Percentiles rank a stretch among this genome's conserved stretches.
Conservation (phyloP, 257 asterid genomes). For the Henckelia pumila region DNA sequence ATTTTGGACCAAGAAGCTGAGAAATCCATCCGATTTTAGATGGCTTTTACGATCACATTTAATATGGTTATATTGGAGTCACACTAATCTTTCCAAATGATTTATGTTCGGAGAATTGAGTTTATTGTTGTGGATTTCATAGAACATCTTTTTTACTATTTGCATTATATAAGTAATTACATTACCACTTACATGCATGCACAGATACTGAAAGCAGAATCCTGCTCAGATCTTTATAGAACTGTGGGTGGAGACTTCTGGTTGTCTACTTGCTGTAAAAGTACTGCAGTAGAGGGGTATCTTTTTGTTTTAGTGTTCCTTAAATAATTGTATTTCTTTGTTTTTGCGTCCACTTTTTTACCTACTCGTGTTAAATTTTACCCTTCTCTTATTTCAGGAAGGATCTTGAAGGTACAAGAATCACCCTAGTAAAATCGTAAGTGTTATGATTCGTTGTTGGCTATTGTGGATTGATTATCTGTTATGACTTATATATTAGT, state of each 20-base stretch:
- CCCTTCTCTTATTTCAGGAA: constrained; percentile 57
- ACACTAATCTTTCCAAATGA: not conserved
- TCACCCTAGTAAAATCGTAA: constrained; percentile 66
- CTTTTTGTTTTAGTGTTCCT: constrained; percentile 19
- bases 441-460: constrained; percentile 23
- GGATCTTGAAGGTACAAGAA: constrained; percentile 94
- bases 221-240: constrained; percentile 79
- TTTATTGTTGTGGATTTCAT: not conserved
- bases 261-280: constrained; percentile 86
- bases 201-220: constrained; percentile 81
- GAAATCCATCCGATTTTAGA: not conserved
- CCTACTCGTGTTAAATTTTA: not conserved
- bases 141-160: not conserved
- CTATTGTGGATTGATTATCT: constrained; percentile 13
- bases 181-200: constrained; percentile 24
- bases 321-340: constrained; percentile 13
- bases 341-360: constrained; percentile 15
- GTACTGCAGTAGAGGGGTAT: constrained; percentile 86
- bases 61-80: not conserved
- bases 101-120: not conserved
- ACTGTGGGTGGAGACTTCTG: constrained; percentile 90
- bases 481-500: constrained; percentile 5
- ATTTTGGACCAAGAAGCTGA: not conserved
- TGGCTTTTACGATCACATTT: not conserved
- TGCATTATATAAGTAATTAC: not conserved